Base-by-base conservation (phyloP, 2,329 filamentous ascomycete species). In the Penicillium sp. region DNA sequence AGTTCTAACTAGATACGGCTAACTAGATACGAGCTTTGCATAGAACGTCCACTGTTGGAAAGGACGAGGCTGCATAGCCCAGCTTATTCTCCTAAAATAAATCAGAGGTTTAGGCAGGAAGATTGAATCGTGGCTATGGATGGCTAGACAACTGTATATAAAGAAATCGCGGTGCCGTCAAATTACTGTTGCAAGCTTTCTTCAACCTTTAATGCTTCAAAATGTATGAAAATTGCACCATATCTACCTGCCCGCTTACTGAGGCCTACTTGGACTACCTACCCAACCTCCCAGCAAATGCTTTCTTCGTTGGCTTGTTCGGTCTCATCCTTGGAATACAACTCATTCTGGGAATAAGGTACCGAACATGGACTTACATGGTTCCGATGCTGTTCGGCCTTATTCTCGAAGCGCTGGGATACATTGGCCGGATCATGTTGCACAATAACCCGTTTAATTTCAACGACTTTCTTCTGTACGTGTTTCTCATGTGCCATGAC, bases 331-430 rank as follows among this genome's bases (percentile, higher is more conserved):
- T 56, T n/a, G 40, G 22, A 14, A 45, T 45, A 6, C 58, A 60
- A 25, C 9, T 58, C 2, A 27, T 23, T 6, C 14, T 56, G 6
- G 56, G 56, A 25, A 40, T 46, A 25, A 48, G 51, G 47, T 59
- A 47, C 37, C 44, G 49, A 54, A 59, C 49, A 52, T 59, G 56
- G 58, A 29, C 40, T 9, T 59, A 56, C 25, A 41, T 55, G 42
- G 40, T 23, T 6, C 25, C 54, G 4, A 56, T 88, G 73, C 53
- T 75, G 1, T 69, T 80, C 0, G 86, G 86, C 6, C 74, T 82
- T 18, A 47, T 79, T 40, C 75, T 78, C 29, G 85, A 88, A 68
- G 70, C 85, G 14, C 60, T 86, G 23, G 86, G 85, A 11, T 88
- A 89, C 59, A 71, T 69, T 0, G 85, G 81, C 2, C 78, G 86